Evolutionary conservation across 2,329 filamentous ascomycete species (phyloP).

Genomic region (Penicillium sp.): DNA sequence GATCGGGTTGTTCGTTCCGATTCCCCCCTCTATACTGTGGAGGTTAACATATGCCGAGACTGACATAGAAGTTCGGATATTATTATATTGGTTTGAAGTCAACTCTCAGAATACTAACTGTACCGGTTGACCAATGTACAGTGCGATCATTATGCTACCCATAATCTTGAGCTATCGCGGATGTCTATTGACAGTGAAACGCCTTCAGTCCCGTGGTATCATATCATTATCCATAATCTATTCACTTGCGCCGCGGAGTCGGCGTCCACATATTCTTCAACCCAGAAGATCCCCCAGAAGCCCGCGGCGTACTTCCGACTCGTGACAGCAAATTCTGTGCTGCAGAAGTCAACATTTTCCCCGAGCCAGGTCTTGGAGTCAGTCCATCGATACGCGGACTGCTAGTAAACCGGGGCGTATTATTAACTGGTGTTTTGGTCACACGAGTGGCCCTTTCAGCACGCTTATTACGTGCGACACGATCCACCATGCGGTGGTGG

Average conservation of each 20-base stretch:
- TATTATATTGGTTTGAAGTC: too few relatives aligned
- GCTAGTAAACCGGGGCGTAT: slow-evolving; percentile 40
- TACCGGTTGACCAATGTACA: too few relatives aligned
- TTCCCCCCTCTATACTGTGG: background rate
- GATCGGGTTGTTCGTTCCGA: slow-evolving; percentile 21
- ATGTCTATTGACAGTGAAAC: background rate
- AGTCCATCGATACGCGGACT: slow-evolving; percentile 39
- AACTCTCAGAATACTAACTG: too few relatives aligned
- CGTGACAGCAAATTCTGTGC: slow-evolving; percentile 43
- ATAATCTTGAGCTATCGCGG: background rate
- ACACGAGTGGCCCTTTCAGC: slow-evolving; percentile 60
- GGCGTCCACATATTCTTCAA: slow-evolving; percentile 23
- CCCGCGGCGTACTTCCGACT: slow-evolving; percentile 32
- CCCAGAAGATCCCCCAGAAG: slow-evolving; percentile 14
- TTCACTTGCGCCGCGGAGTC: slow-evolving; percentile 19
- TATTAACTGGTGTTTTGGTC: slow-evolving; percentile 49
- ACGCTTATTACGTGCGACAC: slow-evolving; percentile 70
- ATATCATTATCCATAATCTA: slow-evolving; percentile 9
- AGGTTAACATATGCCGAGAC: background rate
- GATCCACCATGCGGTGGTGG: slow-evolving; percentile 83
- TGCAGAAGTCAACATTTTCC: slow-evolving; percentile 45
- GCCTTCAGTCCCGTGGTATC: slow-evolving; percentile 13
- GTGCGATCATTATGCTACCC: background rate
- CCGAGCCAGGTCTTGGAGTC: slow-evolving; percentile 21
- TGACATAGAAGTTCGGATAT: background rate